These are phyloP conservation scores for Pugionium cornutum DNA, from an alignment of 345 rosid genomes.

Conservation along the genomic window DNA sequence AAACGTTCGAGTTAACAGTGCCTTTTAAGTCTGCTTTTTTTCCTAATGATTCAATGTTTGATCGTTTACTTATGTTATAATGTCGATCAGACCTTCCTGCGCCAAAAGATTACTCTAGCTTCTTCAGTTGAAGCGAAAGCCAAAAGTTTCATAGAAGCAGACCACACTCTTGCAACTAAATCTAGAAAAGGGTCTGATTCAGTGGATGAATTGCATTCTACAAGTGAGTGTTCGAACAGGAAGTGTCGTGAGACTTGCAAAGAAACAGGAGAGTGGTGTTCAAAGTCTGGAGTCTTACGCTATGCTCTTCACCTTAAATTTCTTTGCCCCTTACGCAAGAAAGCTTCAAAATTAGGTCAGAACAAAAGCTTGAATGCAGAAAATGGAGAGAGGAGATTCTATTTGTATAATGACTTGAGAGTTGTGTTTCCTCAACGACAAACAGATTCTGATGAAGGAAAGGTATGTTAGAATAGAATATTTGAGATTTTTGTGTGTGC, in stretches of 20 bases:
- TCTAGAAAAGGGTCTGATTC: slow-evolving; percentile 34
- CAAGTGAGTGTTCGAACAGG: slow-evolving; percentile 27
- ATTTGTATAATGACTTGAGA: slow-evolving; percentile 79
- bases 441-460: slow-evolving; percentile 93
- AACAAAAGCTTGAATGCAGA: slow-evolving; percentile 42
- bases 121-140: slow-evolving; percentile 41
- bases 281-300: slow-evolving; percentile 76
- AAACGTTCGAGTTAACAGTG: too few species aligned
- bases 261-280: slow-evolving; percentile 37
- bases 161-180: background rate
- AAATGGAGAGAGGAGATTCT: slow-evolving; percentile 65
- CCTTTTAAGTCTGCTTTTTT: too few species aligned
- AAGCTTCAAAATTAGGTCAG: slow-evolving; percentile 50
- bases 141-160: slow-evolving; percentile 2
- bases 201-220: slow-evolving; percentile 17
- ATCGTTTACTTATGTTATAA: too few species aligned
- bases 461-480: slow-evolving; percentile 48
- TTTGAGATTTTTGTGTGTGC: background rate
- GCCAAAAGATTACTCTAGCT: slow-evolving; percentile 79
- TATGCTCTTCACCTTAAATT: slow-evolving; percentile 93
- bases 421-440: slow-evolving; percentile 94
- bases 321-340: slow-evolving; percentile 66
- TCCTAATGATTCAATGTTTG: too few species aligned
- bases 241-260: slow-evolving; percentile 37
- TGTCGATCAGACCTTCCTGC: slow-evolving; percentile 69